Evolutionary conservation across 371 early-diverging fungal genomes (phyloP).

Genomic region (Syncephalastrum racemosum): DNA sequence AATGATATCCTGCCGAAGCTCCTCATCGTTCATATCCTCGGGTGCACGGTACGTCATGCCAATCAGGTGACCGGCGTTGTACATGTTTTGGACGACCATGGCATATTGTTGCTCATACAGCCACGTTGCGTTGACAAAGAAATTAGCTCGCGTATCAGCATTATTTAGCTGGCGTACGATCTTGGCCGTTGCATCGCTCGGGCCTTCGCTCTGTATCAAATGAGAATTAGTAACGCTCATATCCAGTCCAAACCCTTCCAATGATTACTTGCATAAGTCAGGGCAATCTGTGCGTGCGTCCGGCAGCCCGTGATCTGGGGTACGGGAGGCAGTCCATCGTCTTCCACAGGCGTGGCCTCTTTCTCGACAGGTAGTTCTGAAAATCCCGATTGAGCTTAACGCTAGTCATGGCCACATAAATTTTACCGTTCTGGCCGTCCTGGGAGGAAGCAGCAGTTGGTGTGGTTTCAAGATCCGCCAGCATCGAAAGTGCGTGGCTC

Average conservation of each 20-base stretch:
- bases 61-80: slow-evolving; percentile 38
- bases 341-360: not conserved
- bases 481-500: too few species aligned
- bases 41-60: slow-evolving; percentile 45
- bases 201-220: slow-evolving; percentile 32
- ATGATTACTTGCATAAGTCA: slow-evolving; percentile 29
- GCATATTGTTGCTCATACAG: slow-evolving; percentile 31
- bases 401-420: too few species aligned
- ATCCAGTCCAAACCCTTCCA: not conserved
- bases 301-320: slow-evolving; percentile 19
- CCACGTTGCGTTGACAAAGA: slow-evolving; percentile 36
- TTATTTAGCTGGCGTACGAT: slow-evolving; percentile 37
- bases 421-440: too few species aligned
- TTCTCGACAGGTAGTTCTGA: not conserved
- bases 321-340: not conserved
- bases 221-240: not conserved
- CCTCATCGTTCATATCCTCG: slow-evolving; percentile 30
- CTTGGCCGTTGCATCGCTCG: slow-evolving; percentile 39
- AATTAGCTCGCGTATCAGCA: slow-evolving; percentile 36
- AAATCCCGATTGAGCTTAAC: too few species aligned
- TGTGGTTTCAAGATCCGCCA: too few species aligned
- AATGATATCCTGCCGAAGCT: slow-evolving; percentile 33
- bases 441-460: too few species aligned
- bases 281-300: slow-evolving; percentile 36
- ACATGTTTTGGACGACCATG: slow-evolving; percentile 32